Base-by-base conservation (phyloP, 1,284 basidiomycete species). In the Boletus albobrunnescens region DNA sequence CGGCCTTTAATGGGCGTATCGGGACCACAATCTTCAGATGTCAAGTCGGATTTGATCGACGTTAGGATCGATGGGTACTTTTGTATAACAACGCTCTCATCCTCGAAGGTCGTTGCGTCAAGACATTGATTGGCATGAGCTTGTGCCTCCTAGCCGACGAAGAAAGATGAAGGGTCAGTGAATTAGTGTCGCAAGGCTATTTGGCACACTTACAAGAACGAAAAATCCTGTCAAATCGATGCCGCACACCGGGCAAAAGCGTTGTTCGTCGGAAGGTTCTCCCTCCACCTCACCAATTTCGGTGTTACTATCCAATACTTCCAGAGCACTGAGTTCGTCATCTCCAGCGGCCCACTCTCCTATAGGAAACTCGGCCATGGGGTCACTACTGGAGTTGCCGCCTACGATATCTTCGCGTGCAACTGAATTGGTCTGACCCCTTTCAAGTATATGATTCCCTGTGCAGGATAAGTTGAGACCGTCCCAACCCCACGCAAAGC, bases 271-370 rank as follows among this genome's bases (percentile, higher is more conserved):
- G 1, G 22, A 48, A 38, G 10, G 35, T 30, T 31, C 41, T 2
- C 4, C 33, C 32, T 41, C 45, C 8, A 8, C 37, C n/a, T 57
- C 60, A 26, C 58, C 56, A 1, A 50, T 17, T 24, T 63, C 59
- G 14, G 51, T 24, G 7, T 39, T 42, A 16, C 67, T 53, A 20
- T 68, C 68, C 14, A 49, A 52, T 28, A 44, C 37, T 33, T 69
- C 61, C 26, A 59, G 53, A 20, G 56, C 46, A 38, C 54, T 61
- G 11, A 68, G 56, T 63, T 86, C 84, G 53, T 86, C 83, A 53
- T 88, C 83, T 6, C 75, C 80, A 55, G 63, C 76, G 32, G 67
- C 73, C 84, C 84, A 87, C 16, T 77, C 76, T 22, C 71, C 61
- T 4, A 57, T 24, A 14, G 47, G 65, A 26, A 65, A 54, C 31